A percentile compares a stretch with the other conserved stretches of the same genome.
Conservation (phyloP, 305 asterid genomes). For the Rubia tinctorum region DNA sequence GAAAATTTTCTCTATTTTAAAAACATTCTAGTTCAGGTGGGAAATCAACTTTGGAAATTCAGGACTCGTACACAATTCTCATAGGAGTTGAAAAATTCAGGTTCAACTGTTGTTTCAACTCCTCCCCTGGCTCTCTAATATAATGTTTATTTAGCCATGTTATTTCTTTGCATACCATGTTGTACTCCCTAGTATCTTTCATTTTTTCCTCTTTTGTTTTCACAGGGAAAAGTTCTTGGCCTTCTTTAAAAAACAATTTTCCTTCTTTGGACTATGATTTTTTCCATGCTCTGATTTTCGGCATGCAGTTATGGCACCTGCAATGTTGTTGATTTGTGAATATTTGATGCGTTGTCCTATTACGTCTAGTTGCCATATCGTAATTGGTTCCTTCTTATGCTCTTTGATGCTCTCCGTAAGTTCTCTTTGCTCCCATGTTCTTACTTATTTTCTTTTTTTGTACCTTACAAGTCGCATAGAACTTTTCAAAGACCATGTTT, state of each 20-base stretch:
- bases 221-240: constrained; percentile 87
- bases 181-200: constrained; percentile 5
- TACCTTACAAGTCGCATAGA: background rate
- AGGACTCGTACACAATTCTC: constrained; percentile 58
- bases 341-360: constrained; percentile 83
- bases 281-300: constrained; percentile 96
- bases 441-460: background rate
- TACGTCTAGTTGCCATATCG: constrained; percentile 65
- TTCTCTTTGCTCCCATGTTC: constrained; percentile 5
- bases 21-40: no score
- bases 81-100: constrained; percentile 60
- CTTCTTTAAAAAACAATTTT: constrained; percentile 81
- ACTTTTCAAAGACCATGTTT: background rate
- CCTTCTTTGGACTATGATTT: constrained; percentile 77
- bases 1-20: no score
- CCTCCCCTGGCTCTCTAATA: constrained; percentile 1
- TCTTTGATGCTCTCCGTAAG: constrained; percentile 88
- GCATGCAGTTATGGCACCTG: constrained; percentile 89
- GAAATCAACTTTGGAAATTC: no score
- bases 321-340: constrained; percentile 76
- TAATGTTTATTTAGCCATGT: background rate
- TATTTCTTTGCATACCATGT: background rate
- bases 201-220: constrained; percentile 14
- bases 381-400: constrained; percentile 87
- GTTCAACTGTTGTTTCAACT: constrained; percentile 31